Evolutionary conservation across 2,329 filamentous ascomycete species (phyloP).

Genomic region (Stagonosporopsis cucurbitacearum): DNA sequence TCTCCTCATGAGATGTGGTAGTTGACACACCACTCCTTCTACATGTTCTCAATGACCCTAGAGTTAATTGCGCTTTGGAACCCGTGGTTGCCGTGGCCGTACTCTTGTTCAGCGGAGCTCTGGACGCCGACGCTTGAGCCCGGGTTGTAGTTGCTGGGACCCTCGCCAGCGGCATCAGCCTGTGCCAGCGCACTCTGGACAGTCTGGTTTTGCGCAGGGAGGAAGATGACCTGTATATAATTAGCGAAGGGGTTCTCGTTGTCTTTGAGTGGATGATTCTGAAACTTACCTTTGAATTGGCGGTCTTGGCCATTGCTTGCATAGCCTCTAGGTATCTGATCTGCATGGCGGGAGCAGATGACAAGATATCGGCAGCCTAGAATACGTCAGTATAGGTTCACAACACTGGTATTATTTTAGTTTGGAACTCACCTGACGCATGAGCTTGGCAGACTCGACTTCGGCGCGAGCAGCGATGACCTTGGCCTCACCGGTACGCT

Average conservation of each 20-base stretch:
- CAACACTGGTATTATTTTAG: neutral
- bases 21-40: slow-evolving; percentile 12
- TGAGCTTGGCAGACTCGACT: slow-evolving; percentile 93
- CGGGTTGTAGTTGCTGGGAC: slow-evolving; percentile 56
- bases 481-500: slow-evolving; percentile 98
- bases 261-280: neutral
- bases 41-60: slow-evolving; percentile 85
- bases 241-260: neutral
- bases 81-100: slow-evolving; percentile 55
- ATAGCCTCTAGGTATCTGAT: slow-evolving; percentile 88
- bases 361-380: slow-evolving; percentile 91
- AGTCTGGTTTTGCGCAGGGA: slow-evolving; percentile 50
- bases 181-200: slow-evolving; percentile 61
- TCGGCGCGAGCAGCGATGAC: slow-evolving; percentile 97
- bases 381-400: neutral
- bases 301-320: slow-evolving; percentile 97
- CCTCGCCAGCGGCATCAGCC: slow-evolving; percentile 62
- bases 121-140: slow-evolving; percentile 20
- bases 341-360: slow-evolving; percentile 87
- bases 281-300: slow-evolving; percentile 87
- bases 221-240: neutral
- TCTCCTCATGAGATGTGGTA: neutral
- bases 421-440: slow-evolving; percentile 52
- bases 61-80: slow-evolving; percentile 85
- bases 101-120: slow-evolving; percentile 39